A percentile compares a stretch with the other conserved stretches of the same genome.
Conservation (phyloP, 2,329 filamentous ascomycete species). For the Colletotrichum somersetense region DNA sequence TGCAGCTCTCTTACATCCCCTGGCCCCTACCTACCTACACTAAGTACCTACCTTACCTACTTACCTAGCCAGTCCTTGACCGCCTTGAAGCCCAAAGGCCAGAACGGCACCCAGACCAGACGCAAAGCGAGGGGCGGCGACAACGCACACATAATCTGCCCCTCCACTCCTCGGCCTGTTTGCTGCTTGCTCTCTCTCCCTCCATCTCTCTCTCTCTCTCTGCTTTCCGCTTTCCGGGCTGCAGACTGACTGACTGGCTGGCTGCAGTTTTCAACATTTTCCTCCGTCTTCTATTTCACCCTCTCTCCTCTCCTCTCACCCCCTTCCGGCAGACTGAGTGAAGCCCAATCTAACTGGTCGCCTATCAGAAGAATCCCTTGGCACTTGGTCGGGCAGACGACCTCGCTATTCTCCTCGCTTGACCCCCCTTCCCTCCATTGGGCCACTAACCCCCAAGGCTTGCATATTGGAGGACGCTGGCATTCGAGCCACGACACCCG, state of each 20-base stretch:
- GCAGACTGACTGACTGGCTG: constrained; percentile 1
- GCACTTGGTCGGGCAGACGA: constrained; percentile 1
- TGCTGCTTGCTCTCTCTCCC: not conserved
- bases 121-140: constrained; percentile 36
- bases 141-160: constrained; percentile 39
- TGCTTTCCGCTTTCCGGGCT: constrained; percentile 5
- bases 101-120: constrained; percentile 31
- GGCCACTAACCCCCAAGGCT: constrained; percentile 38
- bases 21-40: not conserved
- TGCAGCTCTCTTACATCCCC: constrained; percentile 27
- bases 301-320: constrained; percentile 2
- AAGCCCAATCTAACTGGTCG: constrained; percentile 12
- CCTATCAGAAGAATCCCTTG: constrained; percentile 3
- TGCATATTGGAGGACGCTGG: constrained; percentile 48
- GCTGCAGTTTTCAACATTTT: constrained; percentile 18
- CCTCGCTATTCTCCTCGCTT: not conserved
- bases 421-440: constrained; percentile 39
- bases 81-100: constrained; percentile 37
- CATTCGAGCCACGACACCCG: constrained; percentile 58
- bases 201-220: not conserved
- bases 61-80: constrained; percentile 21
- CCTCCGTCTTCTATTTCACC: constrained; percentile 33
- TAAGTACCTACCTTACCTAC: not conserved
- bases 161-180: constrained; percentile 23
- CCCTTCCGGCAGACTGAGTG: not conserved